phyloP scores from a whole-genome alignment of 192 early-diverging fungal genomes.

The Funneliformis geosporum region DNA sequence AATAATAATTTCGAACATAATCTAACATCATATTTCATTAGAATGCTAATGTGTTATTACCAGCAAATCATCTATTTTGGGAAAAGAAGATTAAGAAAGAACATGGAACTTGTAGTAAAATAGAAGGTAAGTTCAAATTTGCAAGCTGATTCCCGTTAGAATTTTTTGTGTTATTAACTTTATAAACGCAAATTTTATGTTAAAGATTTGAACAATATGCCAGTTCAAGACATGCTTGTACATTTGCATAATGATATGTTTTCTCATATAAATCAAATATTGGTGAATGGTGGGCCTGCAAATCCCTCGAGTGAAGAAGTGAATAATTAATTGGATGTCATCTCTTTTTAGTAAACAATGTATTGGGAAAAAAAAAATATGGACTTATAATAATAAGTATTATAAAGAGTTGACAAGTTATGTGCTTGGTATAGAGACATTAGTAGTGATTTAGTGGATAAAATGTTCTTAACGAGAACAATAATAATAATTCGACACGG shows the following conservation, averaged over 20 bases:
- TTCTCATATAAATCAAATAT: conserved; percentile 9
- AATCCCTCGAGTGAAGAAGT: neutral
- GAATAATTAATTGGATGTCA: neutral
- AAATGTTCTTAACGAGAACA: neutral
- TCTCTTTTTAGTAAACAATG: neutral
- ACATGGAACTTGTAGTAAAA: neutral
- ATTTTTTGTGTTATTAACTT: too few species aligned
- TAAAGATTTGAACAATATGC: neutral
- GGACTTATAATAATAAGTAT: conserved; percentile 4
- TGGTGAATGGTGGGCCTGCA: neutral
- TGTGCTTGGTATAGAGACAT: too few species aligned
- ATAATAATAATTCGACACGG: neutral
- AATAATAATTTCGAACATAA: neutral
- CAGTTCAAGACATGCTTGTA: conserved; percentile 21
- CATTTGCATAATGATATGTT: conserved; percentile 11
- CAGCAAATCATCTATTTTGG: neutral
- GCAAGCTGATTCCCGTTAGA: neutral
- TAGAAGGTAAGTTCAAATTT: neutral
- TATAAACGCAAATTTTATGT: neutral
- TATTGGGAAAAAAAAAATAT: neutral
- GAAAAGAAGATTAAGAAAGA: neutral
- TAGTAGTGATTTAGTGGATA: neutral
- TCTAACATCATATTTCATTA: neutral
- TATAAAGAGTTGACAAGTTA: neutral
- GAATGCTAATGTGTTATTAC: neutral